A percentile compares a stretch with the other conserved stretches of the same genome.
These are phyloP conservation scores for Acanthamoeba quina DNA, from an alignment of 208 protist genomes.

Conservation along the genomic window DNA sequence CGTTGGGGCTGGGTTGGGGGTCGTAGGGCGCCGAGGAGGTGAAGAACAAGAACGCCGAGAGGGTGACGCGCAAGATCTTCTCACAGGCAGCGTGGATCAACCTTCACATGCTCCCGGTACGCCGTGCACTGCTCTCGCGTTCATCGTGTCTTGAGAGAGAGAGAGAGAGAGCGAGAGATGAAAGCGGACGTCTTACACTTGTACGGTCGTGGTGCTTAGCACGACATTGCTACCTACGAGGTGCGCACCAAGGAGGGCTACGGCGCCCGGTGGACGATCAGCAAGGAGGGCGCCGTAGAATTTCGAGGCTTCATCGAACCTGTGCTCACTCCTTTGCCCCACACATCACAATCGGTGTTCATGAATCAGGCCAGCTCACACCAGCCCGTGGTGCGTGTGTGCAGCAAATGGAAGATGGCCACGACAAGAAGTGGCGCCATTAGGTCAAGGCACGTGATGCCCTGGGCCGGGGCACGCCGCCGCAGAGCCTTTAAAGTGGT, in stretches of 20 bases:
- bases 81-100: constrained; percentile 45
- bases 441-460: neutral
- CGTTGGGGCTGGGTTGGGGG: no score
- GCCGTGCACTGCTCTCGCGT: neutral
- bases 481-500: no score
- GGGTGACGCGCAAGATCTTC: constrained; percentile 56
- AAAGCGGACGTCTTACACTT: no score
- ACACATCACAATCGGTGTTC: neutral
- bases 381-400: no score
- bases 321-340: neutral
- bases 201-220: no score
- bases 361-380: neutral
- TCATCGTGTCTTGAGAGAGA: neutral
- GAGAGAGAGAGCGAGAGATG: no score
- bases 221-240: constrained; percentile 30
- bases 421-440: constrained; percentile 58
- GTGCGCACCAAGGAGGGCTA: constrained; percentile 63
- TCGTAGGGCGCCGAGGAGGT: constrained; percentile 26
- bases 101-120: constrained; percentile 51
- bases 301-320: constrained; percentile 69
- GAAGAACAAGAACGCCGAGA: constrained; percentile 62
- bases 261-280: constrained; percentile 33
- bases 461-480: no score
- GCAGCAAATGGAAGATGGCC: constrained; percentile 51
- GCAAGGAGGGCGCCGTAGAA: neutral